A percentile compares a stretch with the other conserved stretches of the same genome.
phyloP scores from a whole-genome alignment of 169 alveolate genomes.

The Cryptosporidium ubiquitum region DNA sequence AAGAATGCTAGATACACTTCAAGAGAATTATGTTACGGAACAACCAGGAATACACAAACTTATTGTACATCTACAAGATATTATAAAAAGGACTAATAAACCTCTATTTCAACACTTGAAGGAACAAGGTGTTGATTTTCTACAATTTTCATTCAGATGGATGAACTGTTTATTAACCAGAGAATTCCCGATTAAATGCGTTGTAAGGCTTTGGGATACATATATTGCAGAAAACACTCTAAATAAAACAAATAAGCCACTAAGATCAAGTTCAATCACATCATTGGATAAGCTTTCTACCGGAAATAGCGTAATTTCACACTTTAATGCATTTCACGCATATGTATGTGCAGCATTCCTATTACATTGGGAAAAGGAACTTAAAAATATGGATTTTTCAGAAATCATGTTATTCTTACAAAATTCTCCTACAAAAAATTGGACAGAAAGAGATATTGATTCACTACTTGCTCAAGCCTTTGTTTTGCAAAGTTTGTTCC shows the following conservation, averaged over 20 bases:
- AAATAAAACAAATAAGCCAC: constrained; percentile 35
- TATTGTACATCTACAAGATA: constrained; percentile 87
- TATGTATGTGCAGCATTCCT: constrained; percentile 89
- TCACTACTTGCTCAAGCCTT: constrained; percentile 90
- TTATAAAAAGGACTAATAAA: constrained; percentile 90
- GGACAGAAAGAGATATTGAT: constrained; percentile 90
- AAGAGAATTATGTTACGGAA: constrained; percentile 92
- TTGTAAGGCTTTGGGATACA: constrained; percentile 91
- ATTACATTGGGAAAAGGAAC: constrained; percentile 87
- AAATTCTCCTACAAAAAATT: constrained; percentile 87
- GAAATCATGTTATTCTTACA: constrained; percentile 88
- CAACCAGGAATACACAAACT: constrained; percentile 94
- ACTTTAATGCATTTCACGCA: constrained; percentile 84
- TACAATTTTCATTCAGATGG: constrained; percentile 93
- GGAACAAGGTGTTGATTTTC: constrained; percentile 73
- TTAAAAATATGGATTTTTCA: constrained; percentile 88
- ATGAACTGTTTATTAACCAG: constrained; percentile 76
- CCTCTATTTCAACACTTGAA: constrained; percentile 84
- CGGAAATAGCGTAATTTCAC: constrained; percentile 35
- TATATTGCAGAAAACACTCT: constrained; percentile 85
- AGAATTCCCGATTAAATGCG: constrained; percentile 60
- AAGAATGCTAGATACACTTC: constrained; percentile 88
- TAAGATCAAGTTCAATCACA: constrained; percentile 52
- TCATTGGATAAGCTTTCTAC: constrained; percentile 53
- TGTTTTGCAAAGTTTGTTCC: constrained; percentile 80